Evolutionary conservation across 1,284 basidiomycete species (phyloP), one percentile per base, ranked within the genome.

Genomic region (Fomitopsis betulina): DNA sequence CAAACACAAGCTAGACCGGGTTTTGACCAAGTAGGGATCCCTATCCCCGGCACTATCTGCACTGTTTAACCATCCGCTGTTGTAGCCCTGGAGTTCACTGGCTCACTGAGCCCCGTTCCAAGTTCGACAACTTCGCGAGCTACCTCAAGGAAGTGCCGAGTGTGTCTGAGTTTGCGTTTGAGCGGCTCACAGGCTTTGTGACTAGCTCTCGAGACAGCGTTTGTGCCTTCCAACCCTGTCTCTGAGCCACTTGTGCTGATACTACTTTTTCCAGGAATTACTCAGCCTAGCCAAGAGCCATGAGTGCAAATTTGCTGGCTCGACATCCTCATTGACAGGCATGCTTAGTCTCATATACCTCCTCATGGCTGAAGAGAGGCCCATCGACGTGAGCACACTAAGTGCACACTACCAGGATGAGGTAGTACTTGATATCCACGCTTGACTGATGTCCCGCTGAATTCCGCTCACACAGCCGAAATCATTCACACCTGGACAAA

Each of bases 321-420:
- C 93, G 9, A 99, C 96, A 0, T 96, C 94, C n/a, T 96, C 93
- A 10, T 75, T 97, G 60, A 91, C 93, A 0, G 86, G 89, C 35
- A 83, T 96, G 59, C 78, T 98, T 39, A 83, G 85, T 53, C 95
- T 98, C 58, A 86, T 96, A 42, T 98, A 98, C 72, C 94, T 94
- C 68, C 78, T 94, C 2, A 76, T 95, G 33, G 86, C 86, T 30
- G 80, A 79, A 0, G 81, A 87, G 62, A 87, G 83, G 63, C 72
- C 73, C 0, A 79, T 92, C 15, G 83, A 93, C 65, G 80, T 80
- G 1, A 73, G 76, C 2, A 74, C 73, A 5, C 68, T 94, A 25
- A 89, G 86, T 61, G 68, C 72, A 8, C 75, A 77, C 3, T 96
- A 93, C 65, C 65, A 70, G 2, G 69, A 75, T n/a, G 80, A 89